Evolutionary conservation across 192 early-diverging fungal species (phyloP).

Genomic region (Gonapodya prolifera): DNA sequence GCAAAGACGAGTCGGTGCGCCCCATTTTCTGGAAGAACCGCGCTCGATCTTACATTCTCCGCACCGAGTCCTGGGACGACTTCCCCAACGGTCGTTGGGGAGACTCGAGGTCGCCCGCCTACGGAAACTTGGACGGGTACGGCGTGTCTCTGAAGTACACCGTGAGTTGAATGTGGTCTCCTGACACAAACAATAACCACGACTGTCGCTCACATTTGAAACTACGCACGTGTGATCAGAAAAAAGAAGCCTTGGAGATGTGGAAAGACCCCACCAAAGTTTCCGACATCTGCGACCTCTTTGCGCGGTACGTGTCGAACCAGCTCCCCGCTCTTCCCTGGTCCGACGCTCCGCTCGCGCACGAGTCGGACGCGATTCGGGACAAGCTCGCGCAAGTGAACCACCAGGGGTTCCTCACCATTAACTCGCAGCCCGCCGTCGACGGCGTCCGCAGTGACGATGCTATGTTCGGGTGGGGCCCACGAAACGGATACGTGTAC

Average conservation of each 20-base stretch:
- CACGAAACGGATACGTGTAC: slow-evolving; percentile 89
- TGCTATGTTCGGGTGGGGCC: slow-evolving; percentile 83
- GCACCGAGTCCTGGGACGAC: slow-evolving; percentile 92
- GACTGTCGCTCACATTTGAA: not conserved
- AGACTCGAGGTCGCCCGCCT: slow-evolving; percentile 85
- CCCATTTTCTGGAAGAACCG: slow-evolving; percentile 99
- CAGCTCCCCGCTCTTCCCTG: slow-evolving; percentile 77
- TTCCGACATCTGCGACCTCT: slow-evolving; percentile 58
- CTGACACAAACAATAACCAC: not conserved
- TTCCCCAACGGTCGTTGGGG: slow-evolving; percentile 99
- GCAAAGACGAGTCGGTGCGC: slow-evolving; percentile 87
- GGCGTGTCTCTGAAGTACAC: slow-evolving; percentile 65
- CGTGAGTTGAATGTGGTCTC: not conserved
- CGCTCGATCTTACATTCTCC: slow-evolving; percentile 73
- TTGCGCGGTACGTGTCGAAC: slow-evolving; percentile 74
- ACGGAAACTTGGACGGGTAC: slow-evolving; percentile 71
- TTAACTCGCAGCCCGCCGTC: slow-evolving; percentile 91
- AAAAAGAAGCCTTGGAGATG: slow-evolving; percentile 52
- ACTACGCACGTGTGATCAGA: slow-evolving; percentile 6
- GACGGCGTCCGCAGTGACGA: slow-evolving; percentile 74
- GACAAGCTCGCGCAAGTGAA: slow-evolving; percentile 58
- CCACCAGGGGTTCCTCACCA: slow-evolving; percentile 76
- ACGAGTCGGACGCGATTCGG: slow-evolving; percentile 66
- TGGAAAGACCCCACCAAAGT: slow-evolving; percentile 65
- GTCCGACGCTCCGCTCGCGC: slow-evolving; percentile 68